Conservation (phyloP, 768 basidiomycete genomes). For the Agaricus bisporus region DNA sequence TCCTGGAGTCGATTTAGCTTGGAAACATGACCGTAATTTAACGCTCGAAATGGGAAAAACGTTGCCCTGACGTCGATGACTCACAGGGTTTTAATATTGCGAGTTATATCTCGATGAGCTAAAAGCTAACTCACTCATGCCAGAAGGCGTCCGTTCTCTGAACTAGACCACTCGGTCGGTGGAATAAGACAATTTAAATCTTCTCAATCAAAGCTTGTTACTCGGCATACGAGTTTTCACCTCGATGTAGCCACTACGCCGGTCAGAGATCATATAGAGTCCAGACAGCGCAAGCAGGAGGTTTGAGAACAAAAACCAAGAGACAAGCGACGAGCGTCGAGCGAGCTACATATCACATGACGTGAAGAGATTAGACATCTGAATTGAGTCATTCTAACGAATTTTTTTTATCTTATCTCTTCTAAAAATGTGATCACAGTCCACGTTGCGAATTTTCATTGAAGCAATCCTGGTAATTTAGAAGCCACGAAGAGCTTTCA, state of each 20-base stretch:
- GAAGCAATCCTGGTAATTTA: not conserved
- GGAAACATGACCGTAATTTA: too few relatives aligned
- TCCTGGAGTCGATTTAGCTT: too few relatives aligned
- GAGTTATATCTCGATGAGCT: too few relatives aligned
- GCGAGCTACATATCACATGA: not conserved
- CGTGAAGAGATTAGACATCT: not conserved
- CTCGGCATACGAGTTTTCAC: not conserved
- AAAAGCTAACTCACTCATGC: not conserved
- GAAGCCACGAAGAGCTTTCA: not conserved
- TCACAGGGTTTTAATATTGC: too few relatives aligned
- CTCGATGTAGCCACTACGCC: too few relatives aligned
- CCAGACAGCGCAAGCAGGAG: not conserved
- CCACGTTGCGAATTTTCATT: not conserved
- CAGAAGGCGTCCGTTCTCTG: too few relatives aligned
- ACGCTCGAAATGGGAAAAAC: too few relatives aligned
- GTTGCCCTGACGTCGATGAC: too few relatives aligned
- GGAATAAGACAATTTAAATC: too few relatives aligned
- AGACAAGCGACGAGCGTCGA: not conserved
- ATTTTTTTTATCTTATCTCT: conserved; percentile 4
- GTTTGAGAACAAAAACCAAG: not conserved
- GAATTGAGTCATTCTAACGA: not conserved
- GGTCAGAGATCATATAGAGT: not conserved
- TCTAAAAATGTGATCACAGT: conserved; percentile 2
- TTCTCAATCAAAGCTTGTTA: too few relatives aligned
- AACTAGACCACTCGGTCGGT: too few relatives aligned